Evolutionary conservation across 1,284 basidiomycete genomes (phyloP), one percentile per base, ranked within the genome.

Genomic region (Chalciporus sp.): DNA sequence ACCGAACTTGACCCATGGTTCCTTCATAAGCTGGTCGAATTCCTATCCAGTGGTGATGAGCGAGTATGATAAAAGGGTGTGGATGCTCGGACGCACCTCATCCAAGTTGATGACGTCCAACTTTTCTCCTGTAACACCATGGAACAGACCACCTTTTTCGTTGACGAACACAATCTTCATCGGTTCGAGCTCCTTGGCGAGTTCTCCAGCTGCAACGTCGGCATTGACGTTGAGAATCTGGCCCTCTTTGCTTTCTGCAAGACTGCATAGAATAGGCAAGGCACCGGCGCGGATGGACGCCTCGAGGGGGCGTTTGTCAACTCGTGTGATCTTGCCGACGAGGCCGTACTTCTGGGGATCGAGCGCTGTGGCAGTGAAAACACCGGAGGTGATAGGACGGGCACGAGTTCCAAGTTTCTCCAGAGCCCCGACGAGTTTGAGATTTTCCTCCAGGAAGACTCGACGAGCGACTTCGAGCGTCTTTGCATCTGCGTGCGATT

Each of bases 1-100:
- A 61, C 96, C 96, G 71, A 88, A 98, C 75, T 98, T 98, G 76
- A 99, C 96, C 96, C 97, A 99, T n/a, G 95, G 85, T 76, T 98
- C 90, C 72, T 95, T 97, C 95, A 99, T 94, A 56, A 99, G 84
- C 40, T 84, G 83, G 62, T 97, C 93, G 74, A 98, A 99, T 78
- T 99, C 96, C 90, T 93, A 64, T 26, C 33, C 12, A 35, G 46
- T 3, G 19, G 27, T 16, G 53, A 42, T 58, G 19, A 54, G 44
- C 16, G 7, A 29, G 51, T 45, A 49, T 42, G 35, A 26, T 45
- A 17, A 51, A 39, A 40, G 53, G 28, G 49, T 23, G 42, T 17
- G 9, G 10, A 39, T 46, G 41, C 49, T 27, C 27, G 39, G 41
- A 68, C 76, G 49, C 60, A 90, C 92, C 82, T 99, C 96, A 71